Base-by-base conservation (phyloP, 23 red algal genomes). In the Agarophyton chilense region DNA sequence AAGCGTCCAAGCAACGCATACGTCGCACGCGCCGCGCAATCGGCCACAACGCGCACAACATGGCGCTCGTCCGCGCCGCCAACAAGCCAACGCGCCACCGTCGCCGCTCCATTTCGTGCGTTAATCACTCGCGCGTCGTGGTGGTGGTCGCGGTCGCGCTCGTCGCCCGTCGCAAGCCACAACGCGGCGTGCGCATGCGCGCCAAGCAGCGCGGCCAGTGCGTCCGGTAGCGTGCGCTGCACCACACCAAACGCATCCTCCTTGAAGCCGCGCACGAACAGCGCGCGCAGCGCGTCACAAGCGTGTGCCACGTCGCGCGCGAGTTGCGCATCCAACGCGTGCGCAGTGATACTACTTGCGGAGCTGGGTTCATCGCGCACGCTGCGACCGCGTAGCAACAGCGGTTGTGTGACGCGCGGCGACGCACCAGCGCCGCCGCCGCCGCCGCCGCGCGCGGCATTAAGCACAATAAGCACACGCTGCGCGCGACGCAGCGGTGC, bases 221-320 rank as follows among this genome's bases (percentile, higher is more conserved):
- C 42, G 14, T 10, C 65, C 39, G 65, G 35, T n/a, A 72, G 35
- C 9, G 65, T 72, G 35, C 65, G 34, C 65, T 72, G 65, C 39
- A 72, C 65, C 34, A 72, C 65, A 0, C 65, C 65, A n/a, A 42
- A 72, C 16, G 42, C 65, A 19, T 72, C 65, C 65, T 19, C 65
- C 16, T 19, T 72, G 29, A 42, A 72, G 35, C 65, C 42, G 14
- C 42, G 40, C 35, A 72, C 65, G 17, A 72, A 43, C 65, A 72
- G 39, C 39, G 14, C 42, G 16, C 14, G 1, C 11, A 72, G 65
- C 65, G 65, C 42, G 14, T 43, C 21, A 18, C 65, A 72, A 1
- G 65, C 65, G 14, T 1, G 6, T 4, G 42, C 36, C 13, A 34
- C 65, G 5, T 72, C 16, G 7, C 34, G 10, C 34, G 24, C 65